These are phyloP conservation scores for Orychophragmus violaceus DNA, from an alignment of 345 rosid species.

Conservation along the genomic window DNA sequence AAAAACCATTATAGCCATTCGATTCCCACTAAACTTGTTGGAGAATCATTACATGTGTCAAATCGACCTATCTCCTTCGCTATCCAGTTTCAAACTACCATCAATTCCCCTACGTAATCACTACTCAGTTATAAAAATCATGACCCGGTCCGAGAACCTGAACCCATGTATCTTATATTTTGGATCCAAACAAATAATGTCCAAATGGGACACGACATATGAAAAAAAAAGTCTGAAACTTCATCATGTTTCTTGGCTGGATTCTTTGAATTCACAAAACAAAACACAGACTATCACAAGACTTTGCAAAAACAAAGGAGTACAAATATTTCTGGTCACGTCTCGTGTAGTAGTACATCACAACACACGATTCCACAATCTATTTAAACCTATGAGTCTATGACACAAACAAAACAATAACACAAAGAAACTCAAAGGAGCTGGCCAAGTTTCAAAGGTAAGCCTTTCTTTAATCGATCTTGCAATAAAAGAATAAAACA, in stretches of 20 bases:
- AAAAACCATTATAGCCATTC: background rate
- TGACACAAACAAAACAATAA: background rate
- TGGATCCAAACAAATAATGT: background rate
- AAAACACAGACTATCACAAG: constrained; percentile 14
- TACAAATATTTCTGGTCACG: constrained; percentile 11
- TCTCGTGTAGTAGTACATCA: constrained; percentile 30
- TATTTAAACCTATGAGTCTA: constrained; percentile 19
- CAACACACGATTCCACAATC: constrained; percentile 13
- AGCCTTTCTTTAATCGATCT: background rate
- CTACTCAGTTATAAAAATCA: background rate
- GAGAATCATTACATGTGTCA: background rate
- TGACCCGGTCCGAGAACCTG: background rate
- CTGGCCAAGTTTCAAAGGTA: background rate
- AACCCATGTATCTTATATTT: background rate
- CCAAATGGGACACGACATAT: background rate
- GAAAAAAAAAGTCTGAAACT: background rate
- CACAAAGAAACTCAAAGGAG: constrained; percentile 1
- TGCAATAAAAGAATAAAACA: constrained; percentile 30
- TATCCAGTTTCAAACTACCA: background rate
- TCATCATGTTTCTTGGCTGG: background rate
- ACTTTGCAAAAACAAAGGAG: constrained; percentile 10
- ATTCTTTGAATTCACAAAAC: background rate
- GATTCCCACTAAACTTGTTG: background rate
- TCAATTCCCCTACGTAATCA: background rate
- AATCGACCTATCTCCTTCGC: background rate